Evolutionary conservation across 1,284 basidiomycete genomes (phyloP), one percentile per base, ranked within the genome.

Genomic region (Xerocomus amazonicus): DNA sequence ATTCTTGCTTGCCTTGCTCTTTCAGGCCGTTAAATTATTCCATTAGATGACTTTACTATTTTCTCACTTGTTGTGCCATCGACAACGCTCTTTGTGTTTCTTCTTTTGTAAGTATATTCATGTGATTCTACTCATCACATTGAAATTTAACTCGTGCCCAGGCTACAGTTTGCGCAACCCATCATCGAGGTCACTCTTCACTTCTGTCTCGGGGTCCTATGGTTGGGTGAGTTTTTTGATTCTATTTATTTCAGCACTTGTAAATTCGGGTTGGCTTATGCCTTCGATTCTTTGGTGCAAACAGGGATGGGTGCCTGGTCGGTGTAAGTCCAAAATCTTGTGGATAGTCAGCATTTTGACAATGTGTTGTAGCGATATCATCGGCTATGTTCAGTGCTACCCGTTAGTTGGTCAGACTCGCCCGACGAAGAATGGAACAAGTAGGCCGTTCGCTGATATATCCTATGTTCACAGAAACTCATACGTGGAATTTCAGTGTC

Each of bases 221-320:
- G 87, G 87, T 71, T 90, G 31, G 72, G 86, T 86, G 62, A 56
- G 80, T 68, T 13, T 12, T 33, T 52, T 28, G 14, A 43, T 45
- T 45, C 2, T 16, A 34, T 36, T 27, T 31, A 9, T 42, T 42
- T 9, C 27, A 16, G 9, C 26, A 2, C 14, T 12, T 29, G n/a
- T 8, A 16, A 17, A 4, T 8, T 19, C 29, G 41, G 41, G 26
- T 26, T 27, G 14, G 26, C 37, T 39, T 7, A n/a, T 4, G 19
- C 19, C 19, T 23, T 23, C 19, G 29, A 40, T 40, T 38, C 6
- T 41, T 14, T 33, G 37, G 12, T 47, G 14, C 43, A 27, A 49
- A 40, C 50, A 89, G 87, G 83, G 27, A 78, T 86, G 79, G 87
- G 75, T 28, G 78, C 87, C 23, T 90, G 87, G 85, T 70, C 84